Conservation (phyloP, 2,329 filamentous ascomycete genomes). For the Fusarium sp. region DNA sequence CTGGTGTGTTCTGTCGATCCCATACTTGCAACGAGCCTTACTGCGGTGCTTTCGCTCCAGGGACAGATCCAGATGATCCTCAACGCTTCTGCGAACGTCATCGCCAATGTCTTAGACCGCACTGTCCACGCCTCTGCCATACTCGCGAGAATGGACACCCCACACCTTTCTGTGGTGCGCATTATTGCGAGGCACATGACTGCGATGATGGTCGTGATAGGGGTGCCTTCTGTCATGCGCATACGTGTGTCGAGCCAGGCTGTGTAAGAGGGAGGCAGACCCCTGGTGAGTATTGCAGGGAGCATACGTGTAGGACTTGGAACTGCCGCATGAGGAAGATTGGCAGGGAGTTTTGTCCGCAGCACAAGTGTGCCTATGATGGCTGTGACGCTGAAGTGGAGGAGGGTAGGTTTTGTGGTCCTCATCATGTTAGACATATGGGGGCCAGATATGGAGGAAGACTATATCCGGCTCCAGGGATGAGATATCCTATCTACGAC, state of each 20-base stretch:
- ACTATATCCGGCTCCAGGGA: constrained; percentile 18
- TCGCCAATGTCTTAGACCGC: constrained; percentile 34
- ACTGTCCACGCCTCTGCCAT: constrained; percentile 42
- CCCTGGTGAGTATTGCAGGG: constrained; percentile 34
- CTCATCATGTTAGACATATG: constrained; percentile 27
- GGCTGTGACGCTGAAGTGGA: constrained; percentile 38
- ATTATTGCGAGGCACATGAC: constrained; percentile 43
- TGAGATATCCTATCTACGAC: constrained; percentile 28
- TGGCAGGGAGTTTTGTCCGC: constrained; percentile 35
- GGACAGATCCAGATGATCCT: constrained; percentile 20
- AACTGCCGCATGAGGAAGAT: constrained; percentile 36
- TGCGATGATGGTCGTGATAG: constrained; percentile 39
- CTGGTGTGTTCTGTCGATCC: constrained; percentile 34
- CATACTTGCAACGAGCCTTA: constrained; percentile 43
- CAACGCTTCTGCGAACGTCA: constrained; percentile 45
- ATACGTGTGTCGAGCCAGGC: constrained; percentile 41
- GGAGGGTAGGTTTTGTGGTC: constrained; percentile 35
- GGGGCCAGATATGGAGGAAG: constrained; percentile 6
- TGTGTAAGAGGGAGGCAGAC: constrained; percentile 33
- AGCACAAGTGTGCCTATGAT: constrained; percentile 42
- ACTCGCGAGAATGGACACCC: constrained; percentile 38
- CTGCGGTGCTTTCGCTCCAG: constrained; percentile 39
- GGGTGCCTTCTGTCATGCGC: constrained; percentile 37
- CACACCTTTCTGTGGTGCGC: constrained; percentile 42
- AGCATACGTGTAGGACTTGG: constrained; percentile 39